A percentile compares a stretch with the other conserved stretches of the same genome.
phyloP scores from a whole-genome alignment of 768 basidiomycete genomes.

The Cystofilobasidium bisporidii region DNA sequence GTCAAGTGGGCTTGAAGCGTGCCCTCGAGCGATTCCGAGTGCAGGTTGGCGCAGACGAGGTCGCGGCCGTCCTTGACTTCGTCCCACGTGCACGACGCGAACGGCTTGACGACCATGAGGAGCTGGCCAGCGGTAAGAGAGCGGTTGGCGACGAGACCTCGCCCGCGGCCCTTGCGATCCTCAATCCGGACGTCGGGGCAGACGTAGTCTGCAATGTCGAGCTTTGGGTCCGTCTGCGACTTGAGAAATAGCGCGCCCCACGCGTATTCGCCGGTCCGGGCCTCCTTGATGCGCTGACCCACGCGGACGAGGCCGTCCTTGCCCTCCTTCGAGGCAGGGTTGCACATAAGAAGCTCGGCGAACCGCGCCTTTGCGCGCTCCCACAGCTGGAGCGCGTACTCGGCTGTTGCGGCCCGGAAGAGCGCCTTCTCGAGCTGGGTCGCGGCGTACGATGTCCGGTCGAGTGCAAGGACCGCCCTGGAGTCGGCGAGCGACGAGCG shows the following conservation, averaged over 20 bases:
- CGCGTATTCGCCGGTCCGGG: background rate
- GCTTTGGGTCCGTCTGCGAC: background rate
- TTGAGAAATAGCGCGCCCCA: background rate
- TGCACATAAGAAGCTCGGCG: background rate
- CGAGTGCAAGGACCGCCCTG: background rate
- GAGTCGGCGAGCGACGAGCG: background rate
- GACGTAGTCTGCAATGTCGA: conserved; percentile 8
- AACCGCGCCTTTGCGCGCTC: background rate
- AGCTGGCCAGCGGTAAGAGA: background rate
- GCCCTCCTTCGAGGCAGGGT: background rate
- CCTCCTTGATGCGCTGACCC: background rate
- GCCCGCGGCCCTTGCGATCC: background rate
- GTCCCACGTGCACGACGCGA: background rate
- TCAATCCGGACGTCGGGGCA: background rate
- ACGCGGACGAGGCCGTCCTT: background rate
- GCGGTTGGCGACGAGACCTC: background rate
- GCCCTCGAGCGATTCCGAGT: background rate
- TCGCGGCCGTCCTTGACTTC: background rate
- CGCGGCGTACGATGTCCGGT: background rate
- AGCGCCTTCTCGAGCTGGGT: conserved; percentile 7
- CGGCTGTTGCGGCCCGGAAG: background rate
- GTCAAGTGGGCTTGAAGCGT: background rate
- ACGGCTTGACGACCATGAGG: conserved; percentile 3
- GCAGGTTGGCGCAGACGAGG: background rate
- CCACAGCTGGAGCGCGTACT: conserved; percentile 4